These are phyloP conservation scores for Penicillium macrosclerotiorum DNA, from an alignment of 495 filamentous ascomycete species.

Conservation along the genomic window DNA sequence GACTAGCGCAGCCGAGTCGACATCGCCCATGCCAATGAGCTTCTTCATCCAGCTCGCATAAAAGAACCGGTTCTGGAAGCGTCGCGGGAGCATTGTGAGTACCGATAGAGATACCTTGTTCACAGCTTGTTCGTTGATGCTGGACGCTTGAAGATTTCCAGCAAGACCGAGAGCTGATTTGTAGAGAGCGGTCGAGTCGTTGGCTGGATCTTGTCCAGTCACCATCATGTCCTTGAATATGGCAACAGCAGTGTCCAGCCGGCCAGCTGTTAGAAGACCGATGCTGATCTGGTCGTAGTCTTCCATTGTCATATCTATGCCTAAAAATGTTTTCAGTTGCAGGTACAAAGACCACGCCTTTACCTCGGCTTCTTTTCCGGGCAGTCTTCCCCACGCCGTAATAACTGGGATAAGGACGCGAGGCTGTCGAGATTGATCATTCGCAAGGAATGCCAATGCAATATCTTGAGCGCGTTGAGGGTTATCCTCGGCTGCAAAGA, in stretches of 20 bases:
- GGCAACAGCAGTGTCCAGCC: slow-evolving; percentile 62
- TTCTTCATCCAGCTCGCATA: slow-evolving; percentile 80
- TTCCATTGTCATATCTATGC: slow-evolving; percentile 62
- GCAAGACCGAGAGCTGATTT: slow-evolving; percentile 41
- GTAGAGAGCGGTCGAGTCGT: slow-evolving; percentile 51
- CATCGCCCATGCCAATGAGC: slow-evolving; percentile 67
- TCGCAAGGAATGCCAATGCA: slow-evolving; percentile 55
- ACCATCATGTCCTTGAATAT: slow-evolving; percentile 87
- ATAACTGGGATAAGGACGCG: slow-evolving; percentile 69
- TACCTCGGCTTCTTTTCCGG: slow-evolving; percentile 39
- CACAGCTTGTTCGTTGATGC: slow-evolving; percentile 44
- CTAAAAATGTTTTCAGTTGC: slow-evolving; percentile 57
- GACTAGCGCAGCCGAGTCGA: slow-evolving; percentile 66
- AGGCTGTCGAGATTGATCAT: slow-evolving; percentile 46
- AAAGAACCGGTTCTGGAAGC: slow-evolving; percentile 74
- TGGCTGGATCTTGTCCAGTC: slow-evolving; percentile 47
- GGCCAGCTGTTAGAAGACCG: slow-evolving; percentile 57
- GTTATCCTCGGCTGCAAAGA: slow-evolving; percentile 60
- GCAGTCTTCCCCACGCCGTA: slow-evolving; percentile 31
- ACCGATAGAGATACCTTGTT: slow-evolving; percentile 51
- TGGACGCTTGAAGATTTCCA: slow-evolving; percentile 47
- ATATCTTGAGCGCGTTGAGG: slow-evolving; percentile 62
- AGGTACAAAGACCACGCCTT: slow-evolving; percentile 69
- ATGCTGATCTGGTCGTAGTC: slow-evolving; percentile 72
- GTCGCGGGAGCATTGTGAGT: slow-evolving; percentile 55